phyloP scores from a whole-genome alignment of 208 protist genomes.

The Leishmania gerbilli region DNA sequence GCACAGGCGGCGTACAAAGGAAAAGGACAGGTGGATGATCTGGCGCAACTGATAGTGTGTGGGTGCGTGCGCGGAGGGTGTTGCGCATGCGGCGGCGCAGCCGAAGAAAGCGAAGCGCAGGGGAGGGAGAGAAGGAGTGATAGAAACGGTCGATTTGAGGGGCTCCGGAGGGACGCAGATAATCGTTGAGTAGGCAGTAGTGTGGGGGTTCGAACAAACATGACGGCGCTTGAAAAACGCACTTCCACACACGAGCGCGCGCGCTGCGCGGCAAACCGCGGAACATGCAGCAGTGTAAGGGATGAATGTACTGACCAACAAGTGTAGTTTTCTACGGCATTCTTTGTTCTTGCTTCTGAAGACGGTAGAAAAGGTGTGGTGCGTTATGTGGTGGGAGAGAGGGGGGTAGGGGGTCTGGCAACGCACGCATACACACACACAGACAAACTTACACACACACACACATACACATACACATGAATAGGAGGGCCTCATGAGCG shows the following conservation, averaged over 20 bases:
- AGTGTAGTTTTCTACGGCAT: neutral
- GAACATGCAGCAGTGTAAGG: neutral
- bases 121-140: neutral
- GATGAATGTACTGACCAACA: neutral
- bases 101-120: neutral
- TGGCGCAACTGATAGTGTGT: neutral
- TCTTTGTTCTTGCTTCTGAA: neutral
- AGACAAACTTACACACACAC: slow-evolving; percentile 25
- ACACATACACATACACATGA: neutral
- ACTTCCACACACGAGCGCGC: neutral
- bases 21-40: neutral
- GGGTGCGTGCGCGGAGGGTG: neutral
- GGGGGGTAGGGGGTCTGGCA: neutral
- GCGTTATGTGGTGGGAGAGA: neutral
- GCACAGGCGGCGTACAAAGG: neutral
- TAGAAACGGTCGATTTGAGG: too few relatives aligned
- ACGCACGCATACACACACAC: slow-evolving; percentile 12
- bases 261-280: neutral
- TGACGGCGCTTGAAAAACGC: neutral
- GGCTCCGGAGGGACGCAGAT: neutral
- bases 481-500: neutral
- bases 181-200: neutral
- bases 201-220: neutral
- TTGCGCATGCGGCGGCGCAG: neutral
- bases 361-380: neutral